These are phyloP conservation scores for Aspergillus ibericus DNA, from an alignment of 2,329 filamentous ascomycete genomes.

Conservation along the genomic window DNA sequence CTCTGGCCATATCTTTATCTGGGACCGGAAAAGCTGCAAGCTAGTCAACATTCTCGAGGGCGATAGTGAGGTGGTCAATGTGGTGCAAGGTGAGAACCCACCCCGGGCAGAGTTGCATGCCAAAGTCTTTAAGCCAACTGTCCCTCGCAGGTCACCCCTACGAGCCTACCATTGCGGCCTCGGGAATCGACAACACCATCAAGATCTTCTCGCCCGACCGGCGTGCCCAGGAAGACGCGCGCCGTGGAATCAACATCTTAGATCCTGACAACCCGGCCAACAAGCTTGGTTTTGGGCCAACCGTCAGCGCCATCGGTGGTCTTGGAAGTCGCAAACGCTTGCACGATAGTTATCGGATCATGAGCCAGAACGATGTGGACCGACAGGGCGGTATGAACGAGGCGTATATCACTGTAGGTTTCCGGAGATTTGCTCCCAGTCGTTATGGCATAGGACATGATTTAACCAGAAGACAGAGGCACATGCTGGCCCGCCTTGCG, in stretches of 20 bases:
- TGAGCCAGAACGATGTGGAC: constrained; percentile 61
- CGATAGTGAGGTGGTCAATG: constrained; percentile 69
- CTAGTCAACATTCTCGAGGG: constrained; percentile 66
- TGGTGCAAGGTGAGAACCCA: constrained; percentile 56
- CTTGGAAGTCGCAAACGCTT: constrained; percentile 59
- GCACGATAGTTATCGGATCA: constrained; percentile 62
- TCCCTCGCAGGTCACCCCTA: constrained; percentile 58
- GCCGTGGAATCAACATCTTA: constrained; percentile 58
- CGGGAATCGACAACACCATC: constrained; percentile 67
- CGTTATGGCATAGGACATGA: constrained; percentile 11
- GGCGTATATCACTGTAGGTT: constrained; percentile 56
- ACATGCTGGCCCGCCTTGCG: constrained; percentile 49
- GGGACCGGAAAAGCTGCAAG: constrained; percentile 63
- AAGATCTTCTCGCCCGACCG: constrained; percentile 67
- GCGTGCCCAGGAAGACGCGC: constrained; percentile 57
- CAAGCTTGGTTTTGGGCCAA: constrained; percentile 30
- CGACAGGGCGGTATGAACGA: constrained; percentile 59
- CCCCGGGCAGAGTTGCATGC: not conserved
- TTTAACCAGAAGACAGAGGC: constrained; percentile 37
- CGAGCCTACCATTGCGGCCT: constrained; percentile 65
- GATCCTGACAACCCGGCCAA: constrained; percentile 47
- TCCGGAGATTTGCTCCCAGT: not conserved
- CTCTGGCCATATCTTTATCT: constrained; percentile 67
- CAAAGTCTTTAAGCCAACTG: constrained; percentile 13
- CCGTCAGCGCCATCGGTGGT: constrained; percentile 39